These are phyloP conservation scores for Fistulifera pelliculosa DNA, from an alignment of 108 stramenopile species.

Conservation along the genomic window DNA sequence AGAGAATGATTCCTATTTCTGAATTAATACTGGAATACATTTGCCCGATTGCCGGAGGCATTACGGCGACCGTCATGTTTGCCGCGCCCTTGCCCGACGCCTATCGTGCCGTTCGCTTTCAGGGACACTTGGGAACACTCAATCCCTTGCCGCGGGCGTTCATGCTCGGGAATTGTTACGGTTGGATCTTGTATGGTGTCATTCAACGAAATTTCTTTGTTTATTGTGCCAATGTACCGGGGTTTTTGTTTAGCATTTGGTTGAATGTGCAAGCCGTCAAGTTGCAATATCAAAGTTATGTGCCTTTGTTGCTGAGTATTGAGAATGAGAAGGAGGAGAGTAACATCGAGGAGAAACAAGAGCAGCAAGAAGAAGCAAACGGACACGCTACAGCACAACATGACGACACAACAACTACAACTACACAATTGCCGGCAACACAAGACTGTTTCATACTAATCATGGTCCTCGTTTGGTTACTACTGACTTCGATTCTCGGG, in stretches of 20 bases:
- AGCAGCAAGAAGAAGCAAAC: too few relatives aligned
- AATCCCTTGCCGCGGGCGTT: slow-evolving; percentile 80
- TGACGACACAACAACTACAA: slow-evolving; percentile 17
- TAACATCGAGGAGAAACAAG: background rate
- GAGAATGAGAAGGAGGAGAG: slow-evolving; percentile 10
- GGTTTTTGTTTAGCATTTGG: slow-evolving; percentile 51
- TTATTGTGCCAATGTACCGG: slow-evolving; percentile 57
- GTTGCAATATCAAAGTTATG: slow-evolving; percentile 45
- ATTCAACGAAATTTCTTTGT: slow-evolving; percentile 53
- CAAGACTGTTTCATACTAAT: background rate
- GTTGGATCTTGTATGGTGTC: slow-evolving; percentile 62
- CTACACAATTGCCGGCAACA: background rate
- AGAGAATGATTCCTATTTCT: slow-evolving; percentile 2
- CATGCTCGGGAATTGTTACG: slow-evolving; percentile 67
- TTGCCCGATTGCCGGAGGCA: slow-evolving; percentile 44
- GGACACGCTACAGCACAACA: too few relatives aligned
- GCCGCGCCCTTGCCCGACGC: slow-evolving; percentile 47
- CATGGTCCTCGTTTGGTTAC: too few relatives aligned
- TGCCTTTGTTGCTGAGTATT: slow-evolving; percentile 28
- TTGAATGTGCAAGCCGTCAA: slow-evolving; percentile 65
- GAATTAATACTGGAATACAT: slow-evolving; percentile 52
- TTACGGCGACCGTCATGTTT: slow-evolving; percentile 65
- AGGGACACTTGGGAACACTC: slow-evolving; percentile 47
- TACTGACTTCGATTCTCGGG: too few relatives aligned
- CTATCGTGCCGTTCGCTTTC: slow-evolving; percentile 23